Percentiles rank a stretch among this genome's conserved stretches.
These are phyloP conservation scores for Cryptococcus sp. DNA, from an alignment of 1,284 basidiomycete genomes.

Conservation along the genomic window DNA sequence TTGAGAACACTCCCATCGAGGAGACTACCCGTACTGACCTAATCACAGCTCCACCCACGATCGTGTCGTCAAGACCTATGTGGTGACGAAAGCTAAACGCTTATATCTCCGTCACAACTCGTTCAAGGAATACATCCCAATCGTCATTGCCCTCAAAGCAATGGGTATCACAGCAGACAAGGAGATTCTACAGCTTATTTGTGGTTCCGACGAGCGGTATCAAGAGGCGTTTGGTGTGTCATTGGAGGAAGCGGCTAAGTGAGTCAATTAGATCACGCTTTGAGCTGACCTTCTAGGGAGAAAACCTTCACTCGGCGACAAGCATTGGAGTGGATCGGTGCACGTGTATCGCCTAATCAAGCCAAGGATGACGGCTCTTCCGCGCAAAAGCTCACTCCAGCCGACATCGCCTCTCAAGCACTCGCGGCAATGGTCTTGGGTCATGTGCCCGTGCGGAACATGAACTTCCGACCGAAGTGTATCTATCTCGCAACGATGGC, in stretches of 20 bases:
- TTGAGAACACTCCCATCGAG: no score
- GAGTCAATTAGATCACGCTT: conserved; percentile 6
- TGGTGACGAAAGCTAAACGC: conserved; percentile 88
- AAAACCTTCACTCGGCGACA: conserved; percentile 92
- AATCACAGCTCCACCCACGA: conserved; percentile 85
- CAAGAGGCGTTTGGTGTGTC: conserved; percentile 87
- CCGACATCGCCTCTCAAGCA: conserved; percentile 95
- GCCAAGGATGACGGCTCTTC: conserved; percentile 54
- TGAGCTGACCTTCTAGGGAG: conserved; percentile 51
- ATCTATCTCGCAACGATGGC: conserved; percentile 99
- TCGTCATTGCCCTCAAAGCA: conserved; percentile 94
- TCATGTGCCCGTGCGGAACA: conserved; percentile 87
- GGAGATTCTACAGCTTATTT: conserved; percentile 92
- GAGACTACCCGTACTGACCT: neutral
- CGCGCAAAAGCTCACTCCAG: conserved; percentile 73
- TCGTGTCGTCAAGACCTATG: conserved; percentile 98
- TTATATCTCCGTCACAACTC: conserved; percentile 99
- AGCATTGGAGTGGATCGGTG: conserved; percentile 93
- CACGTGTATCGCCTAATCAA: conserved; percentile 80
- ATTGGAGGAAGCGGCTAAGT: conserved; percentile 87
- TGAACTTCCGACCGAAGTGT: conserved; percentile 93
- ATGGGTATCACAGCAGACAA: conserved; percentile 97
- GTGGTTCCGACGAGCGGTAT: conserved; percentile 88
- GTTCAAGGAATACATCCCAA: conserved; percentile 94
- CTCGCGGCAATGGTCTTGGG: conserved; percentile 96